These are phyloP conservation scores for Phylloporus sp. DNA, from an alignment of 768 basidiomycete genomes.

Conservation along the genomic window DNA sequence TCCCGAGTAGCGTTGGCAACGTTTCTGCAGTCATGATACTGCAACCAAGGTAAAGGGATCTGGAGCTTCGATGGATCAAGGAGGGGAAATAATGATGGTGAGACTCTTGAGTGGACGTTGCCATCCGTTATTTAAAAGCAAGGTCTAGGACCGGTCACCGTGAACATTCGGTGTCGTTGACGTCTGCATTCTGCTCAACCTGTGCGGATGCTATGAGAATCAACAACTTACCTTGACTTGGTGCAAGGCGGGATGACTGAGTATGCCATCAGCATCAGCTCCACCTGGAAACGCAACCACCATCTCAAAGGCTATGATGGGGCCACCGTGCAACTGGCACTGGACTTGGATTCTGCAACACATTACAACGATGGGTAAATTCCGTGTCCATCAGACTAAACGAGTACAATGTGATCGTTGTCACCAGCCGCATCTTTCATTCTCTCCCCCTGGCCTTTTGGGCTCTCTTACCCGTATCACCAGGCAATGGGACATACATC, in stretches of 20 bases:
- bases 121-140: background rate
- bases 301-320: background rate
- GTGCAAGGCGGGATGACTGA: background rate
- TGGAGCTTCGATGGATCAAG: background rate
- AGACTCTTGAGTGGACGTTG: background rate
- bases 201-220: background rate
- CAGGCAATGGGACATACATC: slow-evolving; percentile 36
- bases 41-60: background rate
- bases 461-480: background rate
- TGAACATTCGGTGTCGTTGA: background rate
- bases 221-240: background rate
- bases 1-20: background rate
- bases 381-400: background rate
- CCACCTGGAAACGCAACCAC: background rate
- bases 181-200: background rate
- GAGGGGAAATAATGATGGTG: background rate
- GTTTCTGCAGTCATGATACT: background rate
- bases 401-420: background rate
- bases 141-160: background rate
- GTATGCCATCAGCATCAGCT: background rate
- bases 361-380: no score
- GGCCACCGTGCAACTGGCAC: background rate
- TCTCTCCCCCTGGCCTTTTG: slow-evolving; percentile 3
- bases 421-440: background rate
- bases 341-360: no score